phyloP scores from a whole-genome alignment of 75 land plant species.

The Pinus taeda region DNA sequence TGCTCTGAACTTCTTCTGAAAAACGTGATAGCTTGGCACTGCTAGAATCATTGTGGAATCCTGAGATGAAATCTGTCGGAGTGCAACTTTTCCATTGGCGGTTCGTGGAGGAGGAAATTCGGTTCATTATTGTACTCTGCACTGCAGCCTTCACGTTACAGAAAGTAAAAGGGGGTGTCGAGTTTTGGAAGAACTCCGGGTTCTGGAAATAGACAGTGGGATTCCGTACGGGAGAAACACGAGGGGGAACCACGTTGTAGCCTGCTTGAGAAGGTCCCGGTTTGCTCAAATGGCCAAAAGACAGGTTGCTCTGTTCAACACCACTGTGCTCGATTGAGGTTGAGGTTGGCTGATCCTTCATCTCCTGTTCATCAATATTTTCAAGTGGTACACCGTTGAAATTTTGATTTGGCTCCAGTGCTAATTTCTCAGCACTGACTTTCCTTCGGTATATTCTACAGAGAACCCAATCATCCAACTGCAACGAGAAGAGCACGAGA shows the following conservation, averaged over 20 bases:
- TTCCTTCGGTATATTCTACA: constrained; percentile 2
- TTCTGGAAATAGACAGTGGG: not conserved
- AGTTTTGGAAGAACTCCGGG: not conserved
- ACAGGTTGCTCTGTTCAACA: not conserved
- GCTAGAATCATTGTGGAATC: too few species aligned
- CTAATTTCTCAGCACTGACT: not conserved
- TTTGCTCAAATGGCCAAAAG: not conserved
- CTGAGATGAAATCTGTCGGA: not conserved
- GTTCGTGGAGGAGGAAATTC: not conserved
- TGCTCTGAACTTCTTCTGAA: not conserved
- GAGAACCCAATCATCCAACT: constrained; percentile 10
- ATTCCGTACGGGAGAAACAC: not conserved
- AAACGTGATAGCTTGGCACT: too few species aligned
- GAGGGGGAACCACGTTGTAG: not conserved
- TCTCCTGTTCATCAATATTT: not conserved
- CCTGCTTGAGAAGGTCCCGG: not conserved
- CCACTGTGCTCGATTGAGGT: not conserved
- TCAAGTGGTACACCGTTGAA: not conserved
- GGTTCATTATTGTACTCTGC: not conserved
- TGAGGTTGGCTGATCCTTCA: not conserved
- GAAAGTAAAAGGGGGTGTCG: not conserved
- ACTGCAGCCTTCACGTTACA: not conserved
- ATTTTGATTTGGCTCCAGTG: not conserved
- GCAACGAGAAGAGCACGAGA: not conserved
- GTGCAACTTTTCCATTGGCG: not conserved